Percentiles rank a stretch among this genome's conserved stretches.
Evolutionary conservation across 352 stramenopile genomes (phyloP).

Genomic region (Lagenidium sp.): DNA sequence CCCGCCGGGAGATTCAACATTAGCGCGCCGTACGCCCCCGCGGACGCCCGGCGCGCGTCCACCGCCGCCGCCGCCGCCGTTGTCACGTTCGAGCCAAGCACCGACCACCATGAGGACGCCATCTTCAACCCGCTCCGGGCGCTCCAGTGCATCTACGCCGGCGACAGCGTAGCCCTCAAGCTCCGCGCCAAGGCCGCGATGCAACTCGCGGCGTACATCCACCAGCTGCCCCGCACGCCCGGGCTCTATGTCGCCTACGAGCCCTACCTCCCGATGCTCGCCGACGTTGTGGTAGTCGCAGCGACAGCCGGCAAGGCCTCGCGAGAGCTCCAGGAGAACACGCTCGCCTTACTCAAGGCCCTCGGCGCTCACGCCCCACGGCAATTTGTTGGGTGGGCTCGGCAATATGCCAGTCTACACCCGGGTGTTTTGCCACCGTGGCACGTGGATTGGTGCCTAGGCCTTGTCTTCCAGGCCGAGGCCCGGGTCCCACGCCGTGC

Average conservation of each 20-base stretch:
- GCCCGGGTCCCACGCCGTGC: slow-evolving; percentile 7
- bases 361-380: slow-evolving; percentile 15
- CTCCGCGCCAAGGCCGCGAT: slow-evolving; percentile 20
- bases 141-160: slow-evolving; percentile 13
- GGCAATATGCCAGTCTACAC: slow-evolving; percentile 12
- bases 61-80: no score
- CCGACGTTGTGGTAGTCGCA: slow-evolving; percentile 8
- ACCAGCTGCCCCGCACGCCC: slow-evolving; percentile 14
- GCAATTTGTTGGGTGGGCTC: slow-evolving; percentile 17
- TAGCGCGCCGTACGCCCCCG: no score
- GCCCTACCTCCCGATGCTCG: slow-evolving; percentile 14
- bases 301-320: slow-evolving; percentile 19
- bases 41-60: no score
- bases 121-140: slow-evolving; percentile 19
- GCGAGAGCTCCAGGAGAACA: slow-evolving; percentile 15
- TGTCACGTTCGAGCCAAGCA: no score
- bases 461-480: slow-evolving; percentile 13
- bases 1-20: no score
- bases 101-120: no score
- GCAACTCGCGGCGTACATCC: slow-evolving; percentile 16
- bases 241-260: slow-evolving; percentile 18
- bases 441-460: slow-evolving; percentile 18
- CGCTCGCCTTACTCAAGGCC: slow-evolving; percentile 15
- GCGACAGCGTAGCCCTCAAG: slow-evolving; percentile 22
- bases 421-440: slow-evolving; percentile 7